Base-by-base conservation (phyloP, 352 stramenopile species). In the Globisporangium heterothallicum region DNA sequence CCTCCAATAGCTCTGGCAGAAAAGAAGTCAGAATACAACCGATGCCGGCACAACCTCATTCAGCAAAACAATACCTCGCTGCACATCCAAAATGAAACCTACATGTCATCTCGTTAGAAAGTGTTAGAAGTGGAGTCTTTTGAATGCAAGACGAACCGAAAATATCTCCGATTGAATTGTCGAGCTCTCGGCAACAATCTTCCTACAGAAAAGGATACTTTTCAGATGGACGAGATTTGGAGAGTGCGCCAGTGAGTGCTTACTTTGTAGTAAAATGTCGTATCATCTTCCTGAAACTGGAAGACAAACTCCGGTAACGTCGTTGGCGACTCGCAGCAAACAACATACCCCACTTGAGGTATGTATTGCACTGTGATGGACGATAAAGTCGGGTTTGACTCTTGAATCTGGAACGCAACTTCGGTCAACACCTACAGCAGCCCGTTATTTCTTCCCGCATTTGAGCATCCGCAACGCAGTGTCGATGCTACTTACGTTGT, bases 181-280 rank as follows among this genome's bases (percentile, higher is more conserved):
- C 84, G n/a, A 95, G 63, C 53, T 93, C 73, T 25, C 75, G 71
- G 27, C 84, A 95, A 36, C 79, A 86, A 21, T 57, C 53, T 57
- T 92, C 81, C 84, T 95, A 40, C 7, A 34, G 4, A 42, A 19
- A 25, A 42, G 16, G 7, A 4, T 18, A 18, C 19, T 10, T 9
- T 4, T 25, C 13, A 42, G 29, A 14, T 30, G 16, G 36, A n/a
- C 6, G 7, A 30, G 19, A 16, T 13, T 30, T 22, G 16, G 18
- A 40, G 42, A 19, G 22, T 22, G n/a, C 21, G 16, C 3, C 10
- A n/a, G 7, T 9, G 8, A 10, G n/a, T 13, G 13, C 1, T 25
- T 49, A 92, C 84, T 67, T 94, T 94, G 71, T 91, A 94, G 48
- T 90, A 92, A 55, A 92, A 91, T 2, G 81, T 90, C 2, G 72